These are phyloP conservation scores for Drechslerella dactyloides DNA, from an alignment of 2,329 filamentous ascomycete genomes.

Conservation along the genomic window DNA sequence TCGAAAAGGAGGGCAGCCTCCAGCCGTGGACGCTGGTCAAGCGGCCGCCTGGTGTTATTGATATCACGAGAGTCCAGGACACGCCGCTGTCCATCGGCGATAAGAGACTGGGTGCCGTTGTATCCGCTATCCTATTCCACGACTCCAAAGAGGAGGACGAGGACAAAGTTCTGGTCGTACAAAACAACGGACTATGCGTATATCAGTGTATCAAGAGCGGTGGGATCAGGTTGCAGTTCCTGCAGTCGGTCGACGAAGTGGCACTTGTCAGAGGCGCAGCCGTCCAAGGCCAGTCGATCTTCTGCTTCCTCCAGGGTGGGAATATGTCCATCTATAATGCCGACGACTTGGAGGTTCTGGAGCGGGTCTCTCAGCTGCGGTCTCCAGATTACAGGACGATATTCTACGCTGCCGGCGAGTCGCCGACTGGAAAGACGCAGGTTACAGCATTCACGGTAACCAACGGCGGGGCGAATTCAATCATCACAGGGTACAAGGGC, in stretches of 20 bases:
- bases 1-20: slow-evolving; percentile 46
- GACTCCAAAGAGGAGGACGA: slow-evolving; percentile 48
- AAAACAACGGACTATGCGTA: slow-evolving; percentile 29
- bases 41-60: slow-evolving; percentile 32
- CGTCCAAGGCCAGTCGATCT: slow-evolving; percentile 28
- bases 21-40: slow-evolving; percentile 52
- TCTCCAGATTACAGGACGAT: slow-evolving; percentile 32
- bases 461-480: slow-evolving; percentile 27
- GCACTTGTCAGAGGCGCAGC: slow-evolving; percentile 25
- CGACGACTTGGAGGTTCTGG: slow-evolving; percentile 24
- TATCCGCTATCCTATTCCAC: slow-evolving; percentile 36
- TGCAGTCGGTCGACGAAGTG: slow-evolving; percentile 29
- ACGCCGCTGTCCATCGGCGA: slow-evolving; percentile 42
- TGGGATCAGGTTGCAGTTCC: slow-evolving; percentile 31
- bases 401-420: slow-evolving; percentile 27
- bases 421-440: slow-evolving; percentile 23
- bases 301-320: slow-evolving; percentile 30
- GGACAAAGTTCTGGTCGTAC: slow-evolving; percentile 42
- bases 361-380: slow-evolving; percentile 17
- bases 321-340: slow-evolving; percentile 30
- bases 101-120: slow-evolving; percentile 38
- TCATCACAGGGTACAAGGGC: slow-evolving; percentile 32
- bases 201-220: slow-evolving; percentile 44
- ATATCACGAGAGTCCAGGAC: slow-evolving; percentile 45
- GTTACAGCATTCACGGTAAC: slow-evolving; percentile 26